These are phyloP conservation scores for Rhododendron ovatum DNA, from an alignment of 148 eudicot genomes.

Conservation along the genomic window DNA sequence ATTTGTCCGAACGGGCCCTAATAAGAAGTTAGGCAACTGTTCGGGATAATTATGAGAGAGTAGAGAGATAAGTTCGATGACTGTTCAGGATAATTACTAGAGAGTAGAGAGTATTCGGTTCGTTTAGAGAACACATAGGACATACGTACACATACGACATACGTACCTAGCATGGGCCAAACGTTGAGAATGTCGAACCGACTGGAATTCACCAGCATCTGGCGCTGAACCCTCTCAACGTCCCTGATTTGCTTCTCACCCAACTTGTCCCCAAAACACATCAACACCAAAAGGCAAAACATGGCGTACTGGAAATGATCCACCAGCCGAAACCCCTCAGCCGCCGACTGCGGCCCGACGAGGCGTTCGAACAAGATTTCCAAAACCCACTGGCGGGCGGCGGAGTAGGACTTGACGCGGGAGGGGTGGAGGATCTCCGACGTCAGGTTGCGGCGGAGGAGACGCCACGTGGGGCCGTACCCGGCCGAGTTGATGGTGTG, in stretches of 20 bases:
- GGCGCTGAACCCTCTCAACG: constrained; percentile 30
- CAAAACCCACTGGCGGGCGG: constrained; percentile 54
- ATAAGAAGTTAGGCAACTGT: too few relatives aligned
- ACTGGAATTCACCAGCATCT: constrained; percentile 19
- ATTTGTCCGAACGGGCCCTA: too few relatives aligned
- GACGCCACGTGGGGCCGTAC: constrained; percentile 52
- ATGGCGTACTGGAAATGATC: constrained; percentile 60
- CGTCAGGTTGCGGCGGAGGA: constrained; percentile 56
- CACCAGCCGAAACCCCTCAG: constrained; percentile 26
- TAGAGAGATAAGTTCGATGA: too few relatives aligned
- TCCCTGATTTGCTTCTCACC: constrained; percentile 40
- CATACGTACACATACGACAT: background rate
- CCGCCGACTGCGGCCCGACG: background rate
- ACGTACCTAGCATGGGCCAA: constrained; percentile 32
- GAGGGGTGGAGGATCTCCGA: constrained; percentile 59
- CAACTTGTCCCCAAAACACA: constrained; percentile 64
- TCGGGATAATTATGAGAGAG: too few relatives aligned
- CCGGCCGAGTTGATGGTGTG: constrained; percentile 9
- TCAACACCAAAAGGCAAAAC: constrained; percentile 54
- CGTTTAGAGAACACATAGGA: background rate
- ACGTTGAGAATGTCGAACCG: constrained; percentile 42
- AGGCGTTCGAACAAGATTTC: constrained; percentile 35
- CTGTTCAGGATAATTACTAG: too few relatives aligned
- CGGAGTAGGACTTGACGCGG: constrained; percentile 37
- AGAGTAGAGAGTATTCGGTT: too few relatives aligned